phyloP scores from a whole-genome alignment of 2,329 filamentous ascomycete genomes.

The Epichloe scottii region DNA sequence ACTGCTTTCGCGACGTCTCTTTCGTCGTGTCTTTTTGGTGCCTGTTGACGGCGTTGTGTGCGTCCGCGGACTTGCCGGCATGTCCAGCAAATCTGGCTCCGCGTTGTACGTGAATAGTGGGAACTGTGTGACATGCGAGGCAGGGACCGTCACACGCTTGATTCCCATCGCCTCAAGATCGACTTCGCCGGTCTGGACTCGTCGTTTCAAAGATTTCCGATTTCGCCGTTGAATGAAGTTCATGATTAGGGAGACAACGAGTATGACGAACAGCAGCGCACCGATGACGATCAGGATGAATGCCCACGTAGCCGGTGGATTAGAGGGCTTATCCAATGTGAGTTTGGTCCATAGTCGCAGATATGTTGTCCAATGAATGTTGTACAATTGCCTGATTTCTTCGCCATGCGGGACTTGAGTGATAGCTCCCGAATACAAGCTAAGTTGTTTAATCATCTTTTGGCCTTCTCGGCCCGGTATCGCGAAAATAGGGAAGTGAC shows the following conservation, averaged over 20 bases:
- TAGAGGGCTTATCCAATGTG: slow-evolving; percentile 30
- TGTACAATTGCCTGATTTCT: slow-evolving; percentile 42
- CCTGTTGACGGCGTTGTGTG: slow-evolving; percentile 16
- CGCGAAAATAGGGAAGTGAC: slow-evolving; percentile 72
- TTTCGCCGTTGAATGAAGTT: slow-evolving; percentile 64
- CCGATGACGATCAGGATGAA: slow-evolving; percentile 62
- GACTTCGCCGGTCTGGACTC: slow-evolving; percentile 66
- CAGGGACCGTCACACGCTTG: slow-evolving; percentile 66
- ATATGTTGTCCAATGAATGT: slow-evolving; percentile 43
- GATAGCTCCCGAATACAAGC: slow-evolving; percentile 66
- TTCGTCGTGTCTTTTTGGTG: slow-evolving; percentile 18
- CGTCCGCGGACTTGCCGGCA: slow-evolving; percentile 14
- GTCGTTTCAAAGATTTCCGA: slow-evolving; percentile 51
- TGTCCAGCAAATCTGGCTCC: slow-evolving; percentile 32
- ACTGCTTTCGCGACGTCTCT: slow-evolving; percentile 18
- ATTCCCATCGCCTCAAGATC: slow-evolving; percentile 80
- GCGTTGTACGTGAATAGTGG: slow-evolving; percentile 67
- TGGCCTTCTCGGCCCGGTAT: slow-evolving; percentile 55
- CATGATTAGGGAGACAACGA: slow-evolving; percentile 57
- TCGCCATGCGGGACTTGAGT: slow-evolving; percentile 45
- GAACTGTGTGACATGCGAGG: slow-evolving; percentile 56
- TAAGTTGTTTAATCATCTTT: slow-evolving; percentile 58
- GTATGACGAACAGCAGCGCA: slow-evolving; percentile 56
- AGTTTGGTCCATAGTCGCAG: slow-evolving; percentile 48
- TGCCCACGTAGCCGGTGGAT: slow-evolving; percentile 67